Evolutionary conservation across 2,329 filamentous ascomycete species (phyloP).

Genomic region (Colletotrichum musae): DNA sequence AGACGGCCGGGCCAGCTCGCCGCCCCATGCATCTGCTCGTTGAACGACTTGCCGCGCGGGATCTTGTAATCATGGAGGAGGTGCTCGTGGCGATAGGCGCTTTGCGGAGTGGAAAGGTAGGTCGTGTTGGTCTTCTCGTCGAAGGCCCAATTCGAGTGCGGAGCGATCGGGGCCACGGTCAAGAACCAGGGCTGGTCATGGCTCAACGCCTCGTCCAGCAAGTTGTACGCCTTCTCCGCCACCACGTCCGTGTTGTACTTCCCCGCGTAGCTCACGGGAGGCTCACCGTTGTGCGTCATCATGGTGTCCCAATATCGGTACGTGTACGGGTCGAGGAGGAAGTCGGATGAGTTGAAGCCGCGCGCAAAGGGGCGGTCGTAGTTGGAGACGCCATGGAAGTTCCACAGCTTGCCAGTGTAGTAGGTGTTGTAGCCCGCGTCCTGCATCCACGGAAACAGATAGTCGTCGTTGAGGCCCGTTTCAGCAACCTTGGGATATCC

Average conservation of each 20-base stretch:
- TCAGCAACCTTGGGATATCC: conserved; percentile 65
- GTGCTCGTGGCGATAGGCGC: conserved; percentile 66
- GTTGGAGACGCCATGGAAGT: conserved; percentile 62
- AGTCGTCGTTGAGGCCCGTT: conserved; percentile 63
- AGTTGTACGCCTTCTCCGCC: conserved; percentile 63
- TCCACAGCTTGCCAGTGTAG: conserved; percentile 69
- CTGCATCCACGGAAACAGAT: conserved; percentile 66
- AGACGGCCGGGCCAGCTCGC: conserved; percentile 57
- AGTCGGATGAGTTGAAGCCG: conserved; percentile 69
- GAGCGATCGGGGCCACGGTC: conserved; percentile 58
- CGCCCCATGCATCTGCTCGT: background rate
- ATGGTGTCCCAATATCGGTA: conserved; percentile 78
- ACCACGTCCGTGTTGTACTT: conserved; percentile 69
- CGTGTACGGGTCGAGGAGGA: conserved; percentile 76
- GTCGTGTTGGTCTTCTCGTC: conserved; percentile 63
- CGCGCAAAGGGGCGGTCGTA: conserved; percentile 64
- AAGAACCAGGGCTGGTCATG: conserved; percentile 67
- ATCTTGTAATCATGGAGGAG: conserved; percentile 67
- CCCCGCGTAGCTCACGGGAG: conserved; percentile 66
- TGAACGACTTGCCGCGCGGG: background rate
- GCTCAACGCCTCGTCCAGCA: conserved; percentile 65
- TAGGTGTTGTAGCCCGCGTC: conserved; percentile 65
- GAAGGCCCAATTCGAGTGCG: conserved; percentile 23
- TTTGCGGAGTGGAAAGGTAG: conserved; percentile 61
- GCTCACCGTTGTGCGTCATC: conserved; percentile 24